Base-by-base conservation (phyloP, 345 rosid genomes). In the Brassica carinata region DNA sequence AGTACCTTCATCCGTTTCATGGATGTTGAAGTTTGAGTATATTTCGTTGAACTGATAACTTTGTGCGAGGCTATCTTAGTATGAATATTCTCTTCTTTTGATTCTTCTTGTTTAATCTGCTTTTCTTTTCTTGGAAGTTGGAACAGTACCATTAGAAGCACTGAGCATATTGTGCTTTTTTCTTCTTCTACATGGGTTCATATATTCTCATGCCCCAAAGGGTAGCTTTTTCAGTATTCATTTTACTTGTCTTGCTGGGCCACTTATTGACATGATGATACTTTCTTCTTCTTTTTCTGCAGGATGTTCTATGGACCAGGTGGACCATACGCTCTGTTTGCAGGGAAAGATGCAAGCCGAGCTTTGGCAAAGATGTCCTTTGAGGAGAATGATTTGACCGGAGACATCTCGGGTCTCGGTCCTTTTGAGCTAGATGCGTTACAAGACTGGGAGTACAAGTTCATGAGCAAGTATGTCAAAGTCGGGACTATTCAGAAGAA, bases 281-380 rank as follows among this genome's bases (percentile, higher is more conserved):
- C 30, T 29, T 29, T 3, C 30, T 29, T 29, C 30, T 29, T 29
- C 19, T 29, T 3, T 29, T 3, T 29, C 30, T 85, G 75, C 87
- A 96, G 99, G 83, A 87, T 91, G 98, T 96, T 96, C 75, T 96
- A 96, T 79, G 99, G 99, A 74, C 99, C 99, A 5, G 98, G 98
- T 6, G 99, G 99, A 17, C 96, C 97, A 7, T 96, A 96, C 59
- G 97, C 98, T 5, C 79, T 94, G 73, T 96, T 96, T 81, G 97
- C 98, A 1, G 97, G 99, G 59, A 96, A 90, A 84, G 99, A 96
- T 75, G 98, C 99, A 0, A 96, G 98, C 89, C 85, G 96, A 79
- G 99, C 99, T 66, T 89, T 96, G 9, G 98, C 99, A 1, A 96
- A 94, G 90, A 96, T 96, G 98, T 96, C 98, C 11, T 96, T 96